These are phyloP conservation scores for Elsinoe batatas DNA, from an alignment of 2,329 filamentous ascomycete species.

Conservation along the genomic window DNA sequence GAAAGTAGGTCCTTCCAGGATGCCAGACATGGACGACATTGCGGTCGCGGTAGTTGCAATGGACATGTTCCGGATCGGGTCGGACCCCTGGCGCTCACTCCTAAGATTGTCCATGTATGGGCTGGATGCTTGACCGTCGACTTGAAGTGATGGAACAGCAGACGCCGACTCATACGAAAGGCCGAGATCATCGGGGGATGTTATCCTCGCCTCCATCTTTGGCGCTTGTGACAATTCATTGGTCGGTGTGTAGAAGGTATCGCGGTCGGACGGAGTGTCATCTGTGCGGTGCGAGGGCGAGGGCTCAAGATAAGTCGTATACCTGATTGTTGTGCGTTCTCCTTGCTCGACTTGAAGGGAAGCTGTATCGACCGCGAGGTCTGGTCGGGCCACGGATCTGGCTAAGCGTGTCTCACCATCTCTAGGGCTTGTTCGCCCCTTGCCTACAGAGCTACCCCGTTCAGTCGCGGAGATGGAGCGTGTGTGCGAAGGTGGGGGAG, in stretches of 20 bases:
- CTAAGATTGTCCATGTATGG: slow-evolving; percentile 2
- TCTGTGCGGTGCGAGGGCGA: not conserved
- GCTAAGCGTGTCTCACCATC: not conserved
- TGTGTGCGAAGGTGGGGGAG: not conserved
- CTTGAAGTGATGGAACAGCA: slow-evolving; percentile 28
- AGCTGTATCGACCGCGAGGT: slow-evolving; percentile 6
- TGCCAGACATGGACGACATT: slow-evolving; percentile 13
- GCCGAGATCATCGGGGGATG: slow-evolving; percentile 28
- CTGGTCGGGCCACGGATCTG: not conserved
- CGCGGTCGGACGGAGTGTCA: slow-evolving; percentile 4
- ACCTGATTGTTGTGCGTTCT: not conserved
- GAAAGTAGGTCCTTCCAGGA: slow-evolving; percentile 41
- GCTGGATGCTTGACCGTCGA: slow-evolving; percentile 37
- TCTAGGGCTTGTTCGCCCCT: slow-evolving; percentile 2
- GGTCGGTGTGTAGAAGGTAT: slow-evolving; percentile 15
- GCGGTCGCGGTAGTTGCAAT: slow-evolving; percentile 11
- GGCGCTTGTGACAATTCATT: slow-evolving; percentile 26
- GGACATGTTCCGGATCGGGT: slow-evolving; percentile 9
- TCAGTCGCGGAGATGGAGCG: not conserved
- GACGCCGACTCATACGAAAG: slow-evolving; percentile 30
- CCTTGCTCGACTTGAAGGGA: slow-evolving; percentile 2
- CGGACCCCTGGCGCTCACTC: not conserved
- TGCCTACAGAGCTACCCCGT: not conserved
- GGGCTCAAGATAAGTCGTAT: not conserved
- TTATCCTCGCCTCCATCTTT: slow-evolving; percentile 39